Evolutionary conservation across 148 eudicot species (phyloP), one percentile per base, ranked within the genome.

Genomic region (Cornus florida): DNA sequence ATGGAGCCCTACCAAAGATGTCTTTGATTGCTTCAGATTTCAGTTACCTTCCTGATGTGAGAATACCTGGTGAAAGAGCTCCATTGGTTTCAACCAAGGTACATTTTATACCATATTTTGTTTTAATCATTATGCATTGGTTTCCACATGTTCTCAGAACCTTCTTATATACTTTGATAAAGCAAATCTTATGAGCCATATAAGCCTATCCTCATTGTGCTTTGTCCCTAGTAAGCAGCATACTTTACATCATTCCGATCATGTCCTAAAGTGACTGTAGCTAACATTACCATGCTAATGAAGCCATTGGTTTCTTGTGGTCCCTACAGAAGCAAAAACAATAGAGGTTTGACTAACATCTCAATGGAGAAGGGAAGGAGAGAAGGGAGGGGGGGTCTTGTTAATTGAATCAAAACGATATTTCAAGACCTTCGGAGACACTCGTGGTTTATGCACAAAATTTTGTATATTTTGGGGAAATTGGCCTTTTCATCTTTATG

Each of bases 1-100:
- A 95, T 81, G 88, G 90, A 82, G 90, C 92, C 78, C 83, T 93
- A 74, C 98, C 98, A 33, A 95, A 90, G 89, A 95, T 95, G 98
- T 95, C 98, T 28, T 79, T 95, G 78, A 90, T 95, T 67, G 94
- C 94, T 38, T 95, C 98, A 32, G 98, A 95, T 87, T 95, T 95
- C 85, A 95, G 90, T 86, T 93, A 88, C 87, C 93, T 95, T 53
- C 98, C 97, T 79, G 97, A 93, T 83, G 97, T 95, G 80, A 93
- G 79, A 86, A 72, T 92, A 82, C 88, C 89, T 73, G 98, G 98
- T 84, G 90, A 92, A 46, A 91, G 98, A 84, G 98, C 98, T 88
- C 98, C 98, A 8, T 79, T 95, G 83, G 98, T 95, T 71, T 88
- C 98, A 76, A 85, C 87, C 48, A 95, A 95, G 97, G 98, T 95